A percentile compares a stretch with the other conserved stretches of the same genome.
Evolutionary conservation across 2,329 filamentous ascomycete species (phyloP).

Genomic region (Alternaria ethzedia): DNA sequence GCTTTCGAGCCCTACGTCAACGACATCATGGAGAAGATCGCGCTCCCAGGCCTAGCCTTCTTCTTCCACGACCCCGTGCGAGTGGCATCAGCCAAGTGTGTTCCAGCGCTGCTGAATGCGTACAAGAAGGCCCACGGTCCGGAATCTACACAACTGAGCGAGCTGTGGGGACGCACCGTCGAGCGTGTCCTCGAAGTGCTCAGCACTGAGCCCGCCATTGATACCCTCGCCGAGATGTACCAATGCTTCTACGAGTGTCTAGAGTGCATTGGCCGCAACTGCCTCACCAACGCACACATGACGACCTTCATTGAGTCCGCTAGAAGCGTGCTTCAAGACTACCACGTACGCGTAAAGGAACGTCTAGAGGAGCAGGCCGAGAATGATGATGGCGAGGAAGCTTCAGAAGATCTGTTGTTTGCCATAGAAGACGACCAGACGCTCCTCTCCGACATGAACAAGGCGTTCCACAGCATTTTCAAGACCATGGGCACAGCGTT

Average conservation of each 20-base stretch:
- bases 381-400: conserved; percentile 87
- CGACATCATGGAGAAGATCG: conserved; percentile 96
- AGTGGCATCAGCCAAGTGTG: conserved; percentile 91
- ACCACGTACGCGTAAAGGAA: conserved; percentile 82
- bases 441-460: conserved; percentile 98
- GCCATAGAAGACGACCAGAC: conserved; percentile 98
- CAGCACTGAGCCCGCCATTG: conserved; percentile 90
- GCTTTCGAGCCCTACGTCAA: conserved; percentile 90
- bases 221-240: conserved; percentile 98
- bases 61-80: conserved; percentile 99
- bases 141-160: conserved; percentile 77
- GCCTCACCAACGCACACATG: conserved; percentile 80
- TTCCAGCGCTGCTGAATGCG: conserved; percentile 89
- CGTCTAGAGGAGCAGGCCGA: conserved; percentile 85
- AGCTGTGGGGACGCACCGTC: conserved; percentile 83
- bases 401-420: conserved; percentile 83
- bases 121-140: conserved; percentile 91
- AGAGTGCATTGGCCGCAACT: conserved; percentile 88
- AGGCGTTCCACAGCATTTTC: conserved; percentile 98
- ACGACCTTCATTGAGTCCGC: conserved; percentile 85
- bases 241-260: conserved; percentile 99
- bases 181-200: conserved; percentile 93
- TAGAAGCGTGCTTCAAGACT: conserved; percentile 86
- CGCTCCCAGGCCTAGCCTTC: conserved; percentile 90
- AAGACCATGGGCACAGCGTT: conserved; percentile 91